Conservation (phyloP, 208 protist species). For the Naegleria lovaniensis region DNA sequence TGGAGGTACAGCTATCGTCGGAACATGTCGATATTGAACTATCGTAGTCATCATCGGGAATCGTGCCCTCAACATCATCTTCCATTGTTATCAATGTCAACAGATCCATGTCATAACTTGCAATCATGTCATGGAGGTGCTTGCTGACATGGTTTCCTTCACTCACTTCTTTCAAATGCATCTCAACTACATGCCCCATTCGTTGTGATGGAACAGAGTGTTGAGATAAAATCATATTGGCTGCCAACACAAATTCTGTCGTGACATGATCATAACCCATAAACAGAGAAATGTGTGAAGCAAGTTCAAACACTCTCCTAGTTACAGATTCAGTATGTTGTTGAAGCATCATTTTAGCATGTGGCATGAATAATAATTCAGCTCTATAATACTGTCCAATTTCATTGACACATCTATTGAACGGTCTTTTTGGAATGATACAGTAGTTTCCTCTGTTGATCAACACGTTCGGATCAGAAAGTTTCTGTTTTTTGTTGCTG, state of each 20-base stretch:
- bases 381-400: neutral
- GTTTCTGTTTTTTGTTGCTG: neutral
- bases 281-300: neutral
- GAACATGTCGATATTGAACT: no score
- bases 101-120: no score
- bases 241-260: neutral
- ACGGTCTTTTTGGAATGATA: neutral
- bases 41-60: no score
- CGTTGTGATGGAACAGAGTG: no score
- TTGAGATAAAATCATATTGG: no score
- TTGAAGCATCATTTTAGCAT: neutral
- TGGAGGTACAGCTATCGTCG: no score
- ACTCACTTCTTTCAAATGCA: no score
- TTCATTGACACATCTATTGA: neutral
- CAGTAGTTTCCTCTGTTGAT: neutral
- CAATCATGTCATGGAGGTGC: no score
- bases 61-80: no score
- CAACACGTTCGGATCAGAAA: neutral
- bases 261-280: neutral
- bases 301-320: neutral
- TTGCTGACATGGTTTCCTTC: no score
- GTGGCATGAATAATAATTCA: neutral
- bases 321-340: neutral
- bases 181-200: no score
- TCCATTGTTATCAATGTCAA: no score